Conservation (phyloP, 345 rosid genomes). For the Viola odorata region DNA sequence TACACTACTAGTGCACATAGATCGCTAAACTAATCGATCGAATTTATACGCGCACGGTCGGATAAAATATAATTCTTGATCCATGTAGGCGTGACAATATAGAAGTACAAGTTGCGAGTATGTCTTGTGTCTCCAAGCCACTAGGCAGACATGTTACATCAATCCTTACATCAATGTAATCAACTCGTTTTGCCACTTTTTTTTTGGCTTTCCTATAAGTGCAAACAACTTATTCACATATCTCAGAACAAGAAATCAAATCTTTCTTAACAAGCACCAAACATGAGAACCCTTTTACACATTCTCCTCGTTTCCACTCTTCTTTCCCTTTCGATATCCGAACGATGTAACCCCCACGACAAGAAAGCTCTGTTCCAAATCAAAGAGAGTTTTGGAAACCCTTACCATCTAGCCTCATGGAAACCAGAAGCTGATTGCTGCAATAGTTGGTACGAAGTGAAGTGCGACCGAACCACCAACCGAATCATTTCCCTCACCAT, state of each 20-base stretch:
- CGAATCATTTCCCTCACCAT: constrained; percentile 56
- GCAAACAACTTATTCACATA: background rate
- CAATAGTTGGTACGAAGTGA: constrained; percentile 52
- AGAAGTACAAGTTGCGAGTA: no score
- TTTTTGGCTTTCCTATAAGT: background rate
- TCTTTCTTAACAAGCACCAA: background rate
- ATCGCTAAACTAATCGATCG: no score
- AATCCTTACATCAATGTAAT: no score
- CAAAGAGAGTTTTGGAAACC: constrained; percentile 51
- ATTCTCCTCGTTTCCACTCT: constrained; percentile 27
- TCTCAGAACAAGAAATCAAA: background rate
- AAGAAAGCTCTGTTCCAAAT: constrained; percentile 57
- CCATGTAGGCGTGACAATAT: no score
- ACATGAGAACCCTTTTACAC: constrained; percentile 17
- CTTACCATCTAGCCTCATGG: constrained; percentile 74
- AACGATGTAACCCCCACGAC: constrained; percentile 51
- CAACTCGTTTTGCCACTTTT: no score
- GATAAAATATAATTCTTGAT: no score
- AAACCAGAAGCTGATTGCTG: constrained; percentile 58
- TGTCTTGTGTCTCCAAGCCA: no score
- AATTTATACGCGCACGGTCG: no score
- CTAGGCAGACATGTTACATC: no score
- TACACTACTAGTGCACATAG: no score
- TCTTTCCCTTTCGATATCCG: constrained; percentile 29
- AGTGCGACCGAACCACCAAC: constrained; percentile 53